Evolutionary conservation across 2,329 filamentous ascomycete genomes (phyloP).

Genomic region (Chaetomiaceae sp.): DNA sequence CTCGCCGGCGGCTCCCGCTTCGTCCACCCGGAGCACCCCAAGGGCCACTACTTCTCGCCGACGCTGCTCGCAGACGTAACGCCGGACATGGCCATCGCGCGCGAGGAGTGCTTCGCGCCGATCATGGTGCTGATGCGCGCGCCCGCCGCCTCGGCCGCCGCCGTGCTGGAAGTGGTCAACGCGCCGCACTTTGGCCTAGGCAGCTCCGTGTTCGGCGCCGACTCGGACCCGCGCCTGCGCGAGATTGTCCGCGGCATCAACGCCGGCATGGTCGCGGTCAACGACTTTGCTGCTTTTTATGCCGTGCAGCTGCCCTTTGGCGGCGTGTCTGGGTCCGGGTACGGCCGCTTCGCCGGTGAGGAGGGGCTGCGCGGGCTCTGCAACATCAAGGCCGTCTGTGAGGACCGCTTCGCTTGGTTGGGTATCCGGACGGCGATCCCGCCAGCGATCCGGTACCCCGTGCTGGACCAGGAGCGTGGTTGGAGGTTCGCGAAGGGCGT

Average conservation of each 20-base stretch:
- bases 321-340: conserved; percentile 80
- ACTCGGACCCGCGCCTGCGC: conserved; percentile 52
- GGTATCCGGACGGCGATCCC: conserved; percentile 74
- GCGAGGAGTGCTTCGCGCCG: conserved; percentile 88
- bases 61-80: conserved; percentile 90
- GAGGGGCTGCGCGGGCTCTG: conserved; percentile 81
- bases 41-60: conserved; percentile 86
- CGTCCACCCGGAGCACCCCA: conserved; percentile 64
- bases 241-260: conserved; percentile 62
- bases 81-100: conserved; percentile 75
- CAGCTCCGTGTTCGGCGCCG: conserved; percentile 75
- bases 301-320: conserved; percentile 93
- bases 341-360: conserved; percentile 85
- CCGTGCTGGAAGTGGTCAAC: conserved; percentile 76
- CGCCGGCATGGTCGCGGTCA: conserved; percentile 87
- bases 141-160: conserved; percentile 46
- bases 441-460: conserved; percentile 71
- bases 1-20: conserved; percentile 71
- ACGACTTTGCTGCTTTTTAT: conserved; percentile 92
- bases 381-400: conserved; percentile 81
- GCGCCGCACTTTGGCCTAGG: conserved; percentile 80
- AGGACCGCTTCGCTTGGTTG: conserved; percentile 60
- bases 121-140: conserved; percentile 82
- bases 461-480: conserved; percentile 56
- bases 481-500: conserved; percentile 60